Evolutionary conservation across 495 filamentous ascomycete genomes (phyloP), one percentile per base, ranked within the genome.

Genomic region (Tuber indicum): DNA sequence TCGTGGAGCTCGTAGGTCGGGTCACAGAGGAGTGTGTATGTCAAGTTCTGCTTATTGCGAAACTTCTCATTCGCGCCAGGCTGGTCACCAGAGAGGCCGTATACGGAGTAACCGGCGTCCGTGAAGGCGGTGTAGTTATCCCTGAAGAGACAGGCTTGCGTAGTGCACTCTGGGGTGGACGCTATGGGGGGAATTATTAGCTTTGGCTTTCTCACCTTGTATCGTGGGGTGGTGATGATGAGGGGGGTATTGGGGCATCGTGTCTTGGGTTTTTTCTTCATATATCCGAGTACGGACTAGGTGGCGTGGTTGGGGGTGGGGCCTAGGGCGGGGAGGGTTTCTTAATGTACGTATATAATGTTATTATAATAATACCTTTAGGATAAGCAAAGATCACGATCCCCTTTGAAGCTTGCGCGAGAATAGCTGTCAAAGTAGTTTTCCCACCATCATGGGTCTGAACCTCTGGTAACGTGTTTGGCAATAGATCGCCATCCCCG

Each of bases 311-410:
- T 21, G 49, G 16, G 44, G 32, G 26, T 41, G 10, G n/a, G n/a
- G n/a, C 26, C 26, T 12, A 66, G 32, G 26, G 58, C 26, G 26
- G 4, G 58, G 58, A 16, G 58, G 26, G 5, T 16, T 19, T n/a
- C 43, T 69, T 17, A 19, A 62, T 46, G 26, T 70, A 32, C 70
- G 26, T 45, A 21, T 21, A 45, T 75, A 43, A 32, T 12, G 9
- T 39, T 26, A 44, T 42, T 10, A 62, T 19, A 72, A 36, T 39
- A 39, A 75, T 82, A 76, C 96, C 96, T 87, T 92, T 97, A 45
- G 96, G 96, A 83, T 98, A 99, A 47, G 94, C 97, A 84, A 99
- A 98, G 45, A 99, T 84, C 23, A 97, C 92, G 39, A 98, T 92
- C 36, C 96, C 95, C 72, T 88, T 87, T 85, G 93, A 91, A 87